Conservation (phyloP, 495 filamentous ascomycete genomes). For the Parathielavia appendiculata region DNA sequence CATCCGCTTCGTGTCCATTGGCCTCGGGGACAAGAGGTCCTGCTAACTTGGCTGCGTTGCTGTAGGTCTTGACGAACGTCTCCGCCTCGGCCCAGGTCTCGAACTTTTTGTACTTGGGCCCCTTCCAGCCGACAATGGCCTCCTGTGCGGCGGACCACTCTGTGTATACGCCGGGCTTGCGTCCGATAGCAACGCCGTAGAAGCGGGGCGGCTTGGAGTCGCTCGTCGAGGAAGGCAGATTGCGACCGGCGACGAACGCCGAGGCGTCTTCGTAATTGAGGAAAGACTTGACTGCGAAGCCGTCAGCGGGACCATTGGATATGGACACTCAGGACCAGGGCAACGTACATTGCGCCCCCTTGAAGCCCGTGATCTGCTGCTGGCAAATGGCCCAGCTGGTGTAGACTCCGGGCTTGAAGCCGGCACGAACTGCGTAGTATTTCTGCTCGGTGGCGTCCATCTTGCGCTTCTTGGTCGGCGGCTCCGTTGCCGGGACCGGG, state of each 20-base stretch:
- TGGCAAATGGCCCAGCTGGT: slow-evolving; percentile 75
- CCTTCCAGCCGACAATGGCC: slow-evolving; percentile 70
- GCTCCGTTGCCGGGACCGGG: neutral
- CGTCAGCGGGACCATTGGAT: slow-evolving; percentile 14
- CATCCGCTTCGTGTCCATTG: slow-evolving; percentile 31
- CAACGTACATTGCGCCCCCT: slow-evolving; percentile 65
- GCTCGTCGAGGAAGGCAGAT: slow-evolving; percentile 29
- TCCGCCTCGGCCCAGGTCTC: slow-evolving; percentile 69
- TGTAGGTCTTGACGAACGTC: slow-evolving; percentile 36
- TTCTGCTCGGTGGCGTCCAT: slow-evolving; percentile 46
- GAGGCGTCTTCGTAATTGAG: slow-evolving; percentile 68
- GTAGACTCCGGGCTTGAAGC: slow-evolving; percentile 81
- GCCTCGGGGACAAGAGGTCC: slow-evolving; percentile 17
- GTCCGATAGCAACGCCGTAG: slow-evolving; percentile 82
- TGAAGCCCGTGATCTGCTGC: slow-evolving; percentile 77
- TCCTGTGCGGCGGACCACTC: slow-evolving; percentile 74
- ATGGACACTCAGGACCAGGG: slow-evolving; percentile 9
- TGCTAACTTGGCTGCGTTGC: slow-evolving; percentile 39
- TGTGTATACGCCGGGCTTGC: slow-evolving; percentile 80
- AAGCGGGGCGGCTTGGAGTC: slow-evolving; percentile 49
- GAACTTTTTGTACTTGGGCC: slow-evolving; percentile 79
- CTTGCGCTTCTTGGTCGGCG: slow-evolving; percentile 39
- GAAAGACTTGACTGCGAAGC: slow-evolving; percentile 72
- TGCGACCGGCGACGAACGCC: slow-evolving; percentile 64
- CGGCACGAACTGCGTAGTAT: slow-evolving; percentile 82